Percentiles rank a stretch among this genome's conserved stretches.
Conservation (phyloP, 2,329 filamentous ascomycete species). For the Emericellopsis cladophorae region DNA sequence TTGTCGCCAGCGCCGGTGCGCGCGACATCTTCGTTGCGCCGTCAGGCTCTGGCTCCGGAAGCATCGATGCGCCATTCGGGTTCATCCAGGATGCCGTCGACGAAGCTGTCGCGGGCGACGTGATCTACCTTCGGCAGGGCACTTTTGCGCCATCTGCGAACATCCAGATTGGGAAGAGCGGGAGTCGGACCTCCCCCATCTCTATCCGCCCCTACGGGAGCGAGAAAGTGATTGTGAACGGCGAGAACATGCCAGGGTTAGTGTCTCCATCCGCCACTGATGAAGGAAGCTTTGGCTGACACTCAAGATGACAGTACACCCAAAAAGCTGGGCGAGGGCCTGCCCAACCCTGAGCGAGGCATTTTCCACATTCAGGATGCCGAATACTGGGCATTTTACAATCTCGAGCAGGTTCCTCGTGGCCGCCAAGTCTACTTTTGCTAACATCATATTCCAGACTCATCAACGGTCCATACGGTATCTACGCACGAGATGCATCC, state of each 20-base stretch:
- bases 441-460: conserved; percentile 4
- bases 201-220: conserved; percentile 23
- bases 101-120: conserved; percentile 27
- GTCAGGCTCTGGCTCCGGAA: conserved; percentile 23
- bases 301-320: conserved; percentile 16
- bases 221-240: conserved; percentile 29
- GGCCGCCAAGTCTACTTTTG: no score
- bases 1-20: not conserved
- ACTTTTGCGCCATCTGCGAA: conserved; percentile 27
- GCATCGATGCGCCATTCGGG: conserved; percentile 21
- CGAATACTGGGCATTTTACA: conserved; percentile 30
- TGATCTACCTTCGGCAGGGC: conserved; percentile 27
- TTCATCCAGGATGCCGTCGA: conserved; percentile 30
- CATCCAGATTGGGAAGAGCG: conserved; percentile 29
- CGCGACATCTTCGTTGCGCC: conserved; percentile 26
- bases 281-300: not conserved
- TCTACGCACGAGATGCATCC: conserved; percentile 17
- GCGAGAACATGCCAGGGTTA: conserved; percentile 21
- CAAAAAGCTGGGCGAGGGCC: conserved; percentile 19
- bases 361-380: conserved; percentile 28
- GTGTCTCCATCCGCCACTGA: not conserved
- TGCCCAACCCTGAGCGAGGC: conserved; percentile 25
- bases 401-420: conserved; percentile 11
- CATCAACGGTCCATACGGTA: conserved; percentile 19
- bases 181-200: conserved; percentile 22